Base-by-base conservation (phyloP, 2,329 filamentous ascomycete genomes). In the Phialophora verrucosa region DNA sequence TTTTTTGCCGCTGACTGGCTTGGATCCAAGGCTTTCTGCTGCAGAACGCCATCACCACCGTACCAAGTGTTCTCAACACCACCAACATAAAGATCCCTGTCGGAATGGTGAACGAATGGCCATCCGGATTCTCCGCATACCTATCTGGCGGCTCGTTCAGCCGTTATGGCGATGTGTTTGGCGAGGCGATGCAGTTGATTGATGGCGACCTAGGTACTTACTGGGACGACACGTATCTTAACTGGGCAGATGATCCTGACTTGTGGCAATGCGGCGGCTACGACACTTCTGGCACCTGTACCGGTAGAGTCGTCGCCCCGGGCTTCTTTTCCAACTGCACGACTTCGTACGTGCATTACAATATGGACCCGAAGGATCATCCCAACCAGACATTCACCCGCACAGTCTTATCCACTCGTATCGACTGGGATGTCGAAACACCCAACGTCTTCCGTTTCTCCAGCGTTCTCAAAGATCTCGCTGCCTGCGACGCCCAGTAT, bases 171-270 rank as follows among this genome's bases (percentile, higher is more conserved):
- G 54, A 56, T 31, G 11, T 38, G 25, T 56, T 56, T 31, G 54
- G 54, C 10, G 25, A 11, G 8, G 54, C 54, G 12, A 20, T 20
- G 23, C 29, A 25, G 54, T n/a, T 56, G 25, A 23, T 38, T 31
- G 27, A 32, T 38, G 49, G 49, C 4, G 49, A 53, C 49, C n/a
- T 0, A 23, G 23, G 27, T 5, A 29, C 23, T 27, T 29, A 25
- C 20, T 25, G n/a, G 54, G 54, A 56, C 54, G 31, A 38, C 54
- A 32, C 32, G n/a, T 56, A 35, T 23, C 12, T 56, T 7, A 56
- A 56, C 29, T 17, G 14, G 11, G 54, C 54, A 11, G 14, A 31
- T 1, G 3, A 20, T 31, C 20, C n/a, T 14, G 54, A 56, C n/a
- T 12, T 14, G 8, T 29, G 54, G 23, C 23, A n/a, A 20, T 56